phyloP scores from a whole-genome alignment of 495 filamentous ascomycete genomes.

The Symbiotaphrina buchneri region DNA sequence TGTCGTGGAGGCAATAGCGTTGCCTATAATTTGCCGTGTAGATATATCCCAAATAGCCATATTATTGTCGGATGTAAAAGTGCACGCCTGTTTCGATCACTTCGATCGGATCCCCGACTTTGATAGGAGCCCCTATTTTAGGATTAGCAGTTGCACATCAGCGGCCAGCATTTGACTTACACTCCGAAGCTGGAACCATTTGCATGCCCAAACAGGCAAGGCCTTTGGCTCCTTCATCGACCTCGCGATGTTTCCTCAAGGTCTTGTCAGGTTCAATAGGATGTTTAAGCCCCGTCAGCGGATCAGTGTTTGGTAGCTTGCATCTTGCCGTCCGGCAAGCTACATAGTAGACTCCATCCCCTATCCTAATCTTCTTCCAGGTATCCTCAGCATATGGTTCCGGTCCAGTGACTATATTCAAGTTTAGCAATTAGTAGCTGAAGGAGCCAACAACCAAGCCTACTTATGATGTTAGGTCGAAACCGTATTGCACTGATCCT shows the following conservation, averaged over 20 bases:
- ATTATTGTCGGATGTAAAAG: conserved; percentile 23
- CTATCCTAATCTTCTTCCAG: conserved; percentile 55
- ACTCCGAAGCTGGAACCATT: conserved; percentile 36
- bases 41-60: no score
- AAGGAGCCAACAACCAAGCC: conserved; percentile 5
- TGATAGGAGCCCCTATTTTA: conserved; percentile 16
- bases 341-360: conserved; percentile 20
- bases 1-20: no score
- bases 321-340: conserved; percentile 28
- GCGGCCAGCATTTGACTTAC: conserved; percentile 3
- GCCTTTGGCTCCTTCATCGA: conserved; percentile 49
- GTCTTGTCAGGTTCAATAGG: conserved; percentile 48
- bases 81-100: conserved; percentile 40
- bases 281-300: conserved; percentile 46
- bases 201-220: conserved; percentile 71
- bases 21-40: no score
- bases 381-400: conserved; percentile 45
- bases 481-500: conserved; percentile 49
- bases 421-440: not conserved
- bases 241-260: conserved; percentile 39
- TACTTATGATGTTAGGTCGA: conserved; percentile 63
- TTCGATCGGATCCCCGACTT: conserved; percentile 34
- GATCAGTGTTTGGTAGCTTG: conserved; percentile 68
- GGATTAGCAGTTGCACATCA: not conserved
- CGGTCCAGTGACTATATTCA: conserved; percentile 26